These are phyloP conservation scores for Geranium rotundifolium DNA, from an alignment of 345 rosid genomes.

Conservation along the genomic window DNA sequence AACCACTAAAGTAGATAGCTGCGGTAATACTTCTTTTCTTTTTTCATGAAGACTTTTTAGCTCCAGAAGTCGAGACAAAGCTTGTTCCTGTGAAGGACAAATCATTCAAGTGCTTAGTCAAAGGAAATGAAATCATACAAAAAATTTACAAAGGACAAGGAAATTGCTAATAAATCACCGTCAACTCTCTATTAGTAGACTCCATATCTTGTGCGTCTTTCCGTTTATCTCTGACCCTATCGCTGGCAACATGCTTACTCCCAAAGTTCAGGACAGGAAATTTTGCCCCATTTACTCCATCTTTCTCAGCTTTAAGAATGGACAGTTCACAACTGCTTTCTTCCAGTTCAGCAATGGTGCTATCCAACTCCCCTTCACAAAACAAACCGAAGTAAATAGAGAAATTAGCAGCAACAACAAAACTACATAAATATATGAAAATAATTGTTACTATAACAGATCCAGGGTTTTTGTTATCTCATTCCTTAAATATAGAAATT, in stretches of 20 bases:
- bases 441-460: neutral
- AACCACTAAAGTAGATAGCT: slow-evolving; percentile 61
- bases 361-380: slow-evolving; percentile 65
- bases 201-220: slow-evolving; percentile 71
- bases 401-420: neutral
- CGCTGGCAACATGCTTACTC: slow-evolving; percentile 46
- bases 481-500: neutral
- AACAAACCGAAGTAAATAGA: slow-evolving; percentile 11
- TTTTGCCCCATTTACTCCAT: slow-evolving; percentile 64
- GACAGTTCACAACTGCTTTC: slow-evolving; percentile 55
- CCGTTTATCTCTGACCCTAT: slow-evolving; percentile 58
- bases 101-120: slow-evolving; percentile 7
- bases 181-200: slow-evolving; percentile 47
- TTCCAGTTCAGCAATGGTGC: slow-evolving; percentile 46
- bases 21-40: slow-evolving; percentile 52
- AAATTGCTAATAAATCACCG: slow-evolving; percentile 30
- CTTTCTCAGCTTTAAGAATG: slow-evolving; percentile 69
- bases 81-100: slow-evolving; percentile 50
- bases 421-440: neutral
- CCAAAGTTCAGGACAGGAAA: slow-evolving; percentile 63
- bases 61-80: slow-evolving; percentile 54
- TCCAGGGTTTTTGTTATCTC: neutral
- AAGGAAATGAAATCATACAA: slow-evolving; percentile 10
- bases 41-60: slow-evolving; percentile 65
- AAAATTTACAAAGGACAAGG: slow-evolving; percentile 6